Evolutionary conservation across 2,329 filamentous ascomycete genomes (phyloP), one percentile per base, ranked within the genome.

Genomic region (Neonectria neomacrospora): DNA sequence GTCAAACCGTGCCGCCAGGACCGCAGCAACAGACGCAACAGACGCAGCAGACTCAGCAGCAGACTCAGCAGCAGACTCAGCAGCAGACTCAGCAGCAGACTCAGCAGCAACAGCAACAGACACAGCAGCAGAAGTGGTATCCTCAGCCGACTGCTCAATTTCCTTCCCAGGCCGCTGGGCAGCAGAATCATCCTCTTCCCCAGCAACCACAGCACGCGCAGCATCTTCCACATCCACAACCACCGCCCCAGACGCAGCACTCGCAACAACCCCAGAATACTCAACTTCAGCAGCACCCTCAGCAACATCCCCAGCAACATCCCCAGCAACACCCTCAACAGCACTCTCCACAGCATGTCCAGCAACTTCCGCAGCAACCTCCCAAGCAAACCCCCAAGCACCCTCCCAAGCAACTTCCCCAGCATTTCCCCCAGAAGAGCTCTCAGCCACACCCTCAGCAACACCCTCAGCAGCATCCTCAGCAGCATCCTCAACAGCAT

Each of bases 91-190:
- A 50, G 4, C 39, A 53, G 22, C 60, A 59, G 39, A 42, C 18
- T 26, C 58, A 67, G 30, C 67, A 41, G 20, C 55, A 58, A 12
- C 58, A 61, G 18, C 50, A 54, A 3, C 47, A 47, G 18, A 44
- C 47, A 41, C 58, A 52, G 20, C 69, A 69, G 30, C 70, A 72
- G 14, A 68, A 67, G 47, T 69, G 71, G 72, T 61, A 72, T 16
- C 63, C 70, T 26, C 68, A 70, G 42, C 61, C 63, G 37, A 59
- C 42, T n/a, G 48, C 65, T 16, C 71, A 72, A 20, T 69, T 65
- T 34, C 70, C 71, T 5, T 56, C 68, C 5, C 69, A 70, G 52
- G 44, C 66, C 26, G 47, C 64, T 62, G 67, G 60, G 22, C 68
- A 71, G 23, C 75, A 73, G 39, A n/a, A 23, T 18, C 67, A 69